Base-by-base conservation (phyloP, 2,329 filamentous ascomycete species). In the Corinectria fuckeliana region DNA sequence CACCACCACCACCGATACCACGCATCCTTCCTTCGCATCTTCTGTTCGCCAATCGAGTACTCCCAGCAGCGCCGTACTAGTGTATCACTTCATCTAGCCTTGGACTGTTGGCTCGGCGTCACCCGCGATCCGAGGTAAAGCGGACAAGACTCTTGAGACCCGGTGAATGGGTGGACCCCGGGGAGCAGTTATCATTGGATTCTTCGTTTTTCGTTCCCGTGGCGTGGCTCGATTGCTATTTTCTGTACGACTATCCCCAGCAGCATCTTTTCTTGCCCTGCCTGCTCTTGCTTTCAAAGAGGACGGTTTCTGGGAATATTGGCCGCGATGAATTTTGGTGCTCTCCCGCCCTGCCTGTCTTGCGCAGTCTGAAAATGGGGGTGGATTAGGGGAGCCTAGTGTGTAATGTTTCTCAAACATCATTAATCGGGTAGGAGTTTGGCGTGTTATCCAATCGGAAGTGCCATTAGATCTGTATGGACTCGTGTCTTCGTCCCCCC, bases 381-480 rank as follows among this genome's bases (percentile, higher is more conserved):
- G 41, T 48, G 63, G 47, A 56, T 49, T 53, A 65, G 54, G 54
- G 39, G 57, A 59, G 56, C 48, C 26, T 58, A 49, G 50, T 61
- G 44, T 38, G 39, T 56, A 56, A 48, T 50, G 57, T 48, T 54
- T 56, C 57, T n/a, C 60, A 64, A 56, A 56, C 66, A 61, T 65
- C 48, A 51, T 66, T 63, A 64, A 56, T 57, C 61, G 61, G 67
- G 51, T 62, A 58, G 67, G 67, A 68, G 67, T 69, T 69, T 61
- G 53, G 67, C 65, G 67, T 50, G 56, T 50, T 68, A 47, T 49
- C 10, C 42, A 50, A 63, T 28, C 61, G 44, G 55, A 60, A 59
- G 48, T 41, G 62, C 38, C 57, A 66, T 69, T 69, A 69, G 65
- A 69, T 65, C 66, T 65, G 63, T 63, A 58, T 58, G 48, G 34